Evolutionary conservation across 257 asterid genomes (phyloP), one percentile per base, ranked within the genome.

Genomic region (Solanum clarkiae): DNA sequence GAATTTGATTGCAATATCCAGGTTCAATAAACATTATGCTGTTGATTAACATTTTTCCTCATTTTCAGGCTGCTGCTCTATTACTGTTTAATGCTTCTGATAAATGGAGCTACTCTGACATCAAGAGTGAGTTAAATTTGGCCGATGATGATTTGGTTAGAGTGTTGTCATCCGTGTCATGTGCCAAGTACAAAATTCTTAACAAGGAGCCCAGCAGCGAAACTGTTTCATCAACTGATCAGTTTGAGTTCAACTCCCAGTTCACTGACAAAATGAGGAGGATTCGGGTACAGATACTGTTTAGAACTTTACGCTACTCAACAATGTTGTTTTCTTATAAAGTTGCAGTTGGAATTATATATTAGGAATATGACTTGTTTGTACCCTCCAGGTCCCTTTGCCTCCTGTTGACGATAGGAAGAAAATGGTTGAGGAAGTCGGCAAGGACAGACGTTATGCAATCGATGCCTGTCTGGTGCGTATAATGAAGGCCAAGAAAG

Each of bases 401-500:
- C 93, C 93, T n/a, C 89, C 89, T 11, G 89, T 86, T 71, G 93
- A 93, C 42, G 93, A 93, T 57, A 91, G 90, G 87, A 93, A 90
- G 81, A 90, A 88, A 84, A 87, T 91, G 59, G 90, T 85, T 36
- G 94, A 93, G 62, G 91, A 86, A 80, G 91, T 93, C 14, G 91
- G 86, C 66, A 90, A 89, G 71, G 93, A 88, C 47, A 89, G 94
- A 81, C 88, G 90, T 7, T 87, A 84, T 81, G 87, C 91, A n/a
- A 91, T 90, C 40, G 96, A 93, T 70, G 94, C 93, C 0, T 83
- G 91, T 44, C 62, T 93, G 53, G 93, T 91, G 51, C 93, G 93
- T 44, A 91, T 93, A 69, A 93, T 93, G 94, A 91, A 93, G 80
- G 88, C 92, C 24, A 88, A 92, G 16, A 93, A 90, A 84, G 91